These are phyloP conservation scores for Sclerotinia glacialis DNA, from an alignment of 2,329 filamentous ascomycete genomes.

Conservation along the genomic window DNA sequence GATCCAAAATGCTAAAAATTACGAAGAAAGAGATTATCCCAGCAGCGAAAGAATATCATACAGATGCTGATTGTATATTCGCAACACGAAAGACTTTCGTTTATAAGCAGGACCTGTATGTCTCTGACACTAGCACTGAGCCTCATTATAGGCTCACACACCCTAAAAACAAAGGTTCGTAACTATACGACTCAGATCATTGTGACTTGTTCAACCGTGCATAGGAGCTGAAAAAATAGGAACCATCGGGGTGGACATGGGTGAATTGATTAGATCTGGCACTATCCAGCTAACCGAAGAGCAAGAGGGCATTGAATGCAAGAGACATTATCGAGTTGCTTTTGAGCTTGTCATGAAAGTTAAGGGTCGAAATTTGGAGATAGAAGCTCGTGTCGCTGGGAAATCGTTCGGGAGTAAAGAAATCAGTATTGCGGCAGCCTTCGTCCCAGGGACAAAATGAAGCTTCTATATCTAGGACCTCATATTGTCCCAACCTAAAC, in stretches of 20 bases:
- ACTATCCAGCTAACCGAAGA: neutral
- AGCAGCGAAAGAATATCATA: slow-evolving; percentile 7
- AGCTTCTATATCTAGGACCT: neutral
- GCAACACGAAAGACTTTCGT: neutral
- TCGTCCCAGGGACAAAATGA: slow-evolving; percentile 4
- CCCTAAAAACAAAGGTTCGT: slow-evolving; percentile 12
- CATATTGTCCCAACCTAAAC: too few relatives aligned
- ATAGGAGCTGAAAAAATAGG: slow-evolving; percentile 8
- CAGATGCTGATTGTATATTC: neutral
- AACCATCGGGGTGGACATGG: neutral
- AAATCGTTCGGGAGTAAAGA: neutral
- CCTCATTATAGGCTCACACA: slow-evolving; percentile 1
- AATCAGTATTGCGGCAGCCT: slow-evolving; percentile 10
- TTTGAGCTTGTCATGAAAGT: slow-evolving; percentile 11
- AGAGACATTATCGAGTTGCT: neutral
- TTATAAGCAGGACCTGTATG: slow-evolving; percentile 7
- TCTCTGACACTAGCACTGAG: slow-evolving; percentile 13
- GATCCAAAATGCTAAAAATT: neutral
- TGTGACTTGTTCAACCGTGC: neutral
- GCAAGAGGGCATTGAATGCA: neutral
- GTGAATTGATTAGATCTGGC: slow-evolving; percentile 3
- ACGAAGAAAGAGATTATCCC: slow-evolving; percentile 5
- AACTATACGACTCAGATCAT: neutral
- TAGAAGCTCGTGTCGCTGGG: slow-evolving; percentile 1
- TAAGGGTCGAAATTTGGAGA: neutral